Evolutionary conservation across 2,329 filamentous ascomycete genomes (phyloP).

Genomic region (Colletotrichum noveboracense): DNA sequence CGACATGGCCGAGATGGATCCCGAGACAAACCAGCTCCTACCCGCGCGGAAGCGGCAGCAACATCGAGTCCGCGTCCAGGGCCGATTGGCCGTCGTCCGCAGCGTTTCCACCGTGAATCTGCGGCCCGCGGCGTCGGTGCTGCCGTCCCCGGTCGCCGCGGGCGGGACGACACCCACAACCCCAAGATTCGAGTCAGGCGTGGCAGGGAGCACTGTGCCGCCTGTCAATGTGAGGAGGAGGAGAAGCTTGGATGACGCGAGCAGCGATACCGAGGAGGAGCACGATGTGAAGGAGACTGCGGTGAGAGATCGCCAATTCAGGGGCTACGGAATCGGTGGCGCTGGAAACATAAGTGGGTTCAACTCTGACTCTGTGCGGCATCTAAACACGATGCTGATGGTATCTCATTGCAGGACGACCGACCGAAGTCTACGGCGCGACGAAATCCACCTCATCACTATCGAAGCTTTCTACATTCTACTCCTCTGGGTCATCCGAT

Average conservation of each 20-base stretch:
- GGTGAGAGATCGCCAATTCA: constrained; percentile 33
- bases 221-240: constrained; percentile 3
- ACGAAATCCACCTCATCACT: background rate
- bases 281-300: constrained; percentile 31
- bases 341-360: constrained; percentile 43
- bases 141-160: background rate
- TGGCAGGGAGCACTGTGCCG: constrained; percentile 17
- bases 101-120: constrained; percentile 38
- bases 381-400: background rate
- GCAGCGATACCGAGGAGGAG: constrained; percentile 24
- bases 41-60: constrained; percentile 28
- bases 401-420: constrained; percentile 21
- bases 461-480: background rate
- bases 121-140: background rate
- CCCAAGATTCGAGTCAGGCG: constrained; percentile 23
- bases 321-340: constrained; percentile 45
- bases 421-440: constrained; percentile 28
- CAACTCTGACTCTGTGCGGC: background rate
- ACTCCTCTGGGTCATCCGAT: background rate
- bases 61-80: constrained; percentile 42
- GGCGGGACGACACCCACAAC: background rate
- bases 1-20: constrained; percentile 28
- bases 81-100: constrained; percentile 37
- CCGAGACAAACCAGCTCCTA: constrained; percentile 35
- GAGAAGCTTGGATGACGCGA: constrained; percentile 25